These are phyloP conservation scores for Xylariales sp. DNA, from an alignment of 2,329 filamentous ascomycete species.

Conservation along the genomic window DNA sequence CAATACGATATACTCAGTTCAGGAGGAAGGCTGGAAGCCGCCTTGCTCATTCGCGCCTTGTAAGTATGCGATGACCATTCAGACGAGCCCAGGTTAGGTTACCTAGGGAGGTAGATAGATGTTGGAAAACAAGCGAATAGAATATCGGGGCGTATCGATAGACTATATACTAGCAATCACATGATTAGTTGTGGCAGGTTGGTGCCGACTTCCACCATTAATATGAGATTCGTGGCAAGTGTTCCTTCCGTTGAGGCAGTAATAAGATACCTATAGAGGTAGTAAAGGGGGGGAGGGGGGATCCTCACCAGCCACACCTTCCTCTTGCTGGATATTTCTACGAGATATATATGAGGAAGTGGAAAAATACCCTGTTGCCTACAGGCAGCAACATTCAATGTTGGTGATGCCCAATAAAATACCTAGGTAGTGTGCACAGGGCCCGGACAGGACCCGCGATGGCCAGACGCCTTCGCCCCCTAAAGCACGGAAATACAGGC, in stretches of 20 bases:
- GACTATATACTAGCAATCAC: background rate
- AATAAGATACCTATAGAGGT: background rate
- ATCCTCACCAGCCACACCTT: background rate
- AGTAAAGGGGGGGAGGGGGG: background rate
- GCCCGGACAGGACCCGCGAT: background rate
- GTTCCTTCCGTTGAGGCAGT: background rate
- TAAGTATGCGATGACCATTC: background rate
- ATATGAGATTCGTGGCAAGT: background rate
- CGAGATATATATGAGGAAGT: background rate
- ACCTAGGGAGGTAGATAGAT: too few species aligned
- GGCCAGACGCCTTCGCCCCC: background rate
- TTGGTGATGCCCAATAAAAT: slow-evolving; percentile 24
- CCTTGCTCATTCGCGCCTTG: background rate
- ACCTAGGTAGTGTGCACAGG: background rate
- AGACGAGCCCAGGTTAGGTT: too few species aligned
- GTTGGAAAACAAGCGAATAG: background rate
- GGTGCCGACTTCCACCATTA: background rate
- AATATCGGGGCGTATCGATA: background rate
- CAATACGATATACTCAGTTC: background rate
- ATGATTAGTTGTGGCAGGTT: background rate
- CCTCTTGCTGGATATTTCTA: background rate
- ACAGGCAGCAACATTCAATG: slow-evolving; percentile 14
- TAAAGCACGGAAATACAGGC: background rate
- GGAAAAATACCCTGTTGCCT: background rate
- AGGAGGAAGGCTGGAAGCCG: background rate